Evolutionary conservation across 2,329 filamentous ascomycete genomes (phyloP).

Genomic region (Claviceps africana): DNA sequence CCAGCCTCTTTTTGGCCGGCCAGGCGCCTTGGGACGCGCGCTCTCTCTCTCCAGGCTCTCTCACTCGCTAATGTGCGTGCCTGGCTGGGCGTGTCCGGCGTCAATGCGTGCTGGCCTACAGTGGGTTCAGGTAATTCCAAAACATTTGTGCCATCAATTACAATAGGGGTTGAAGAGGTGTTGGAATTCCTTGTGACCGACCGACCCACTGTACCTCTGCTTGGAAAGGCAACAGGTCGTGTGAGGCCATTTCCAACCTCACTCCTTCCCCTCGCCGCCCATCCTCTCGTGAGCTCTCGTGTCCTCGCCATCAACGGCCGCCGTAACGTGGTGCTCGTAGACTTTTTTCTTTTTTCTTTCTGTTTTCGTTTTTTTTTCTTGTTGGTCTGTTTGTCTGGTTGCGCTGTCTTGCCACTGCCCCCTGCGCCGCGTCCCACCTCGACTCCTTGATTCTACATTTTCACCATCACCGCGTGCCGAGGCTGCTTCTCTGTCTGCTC

Average conservation of each 20-base stretch:
- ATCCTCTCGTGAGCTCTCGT: too few relatives aligned
- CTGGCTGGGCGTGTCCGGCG: too few relatives aligned
- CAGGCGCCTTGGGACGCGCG: too few relatives aligned
- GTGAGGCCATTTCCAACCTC: slow-evolving; percentile 17
- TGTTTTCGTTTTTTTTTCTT: not conserved
- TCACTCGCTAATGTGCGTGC: too few relatives aligned
- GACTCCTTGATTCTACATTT: not conserved
- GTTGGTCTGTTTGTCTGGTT: not conserved
- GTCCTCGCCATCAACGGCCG: not conserved
- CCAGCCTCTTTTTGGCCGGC: too few relatives aligned
- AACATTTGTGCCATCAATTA: too few relatives aligned
- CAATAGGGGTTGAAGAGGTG: too few relatives aligned
- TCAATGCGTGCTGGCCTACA: too few relatives aligned
- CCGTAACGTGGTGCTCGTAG: slow-evolving; percentile 1
- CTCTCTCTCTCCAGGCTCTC: too few relatives aligned
- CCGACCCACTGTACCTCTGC: too few relatives aligned
- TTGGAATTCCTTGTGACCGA: too few relatives aligned
- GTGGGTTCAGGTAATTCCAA: too few relatives aligned
- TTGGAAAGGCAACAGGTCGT: slow-evolving; percentile 26
- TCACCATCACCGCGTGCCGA: not conserved
- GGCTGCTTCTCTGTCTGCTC: not conserved
- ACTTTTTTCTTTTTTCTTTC: not conserved
- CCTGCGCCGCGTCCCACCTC: not conserved
- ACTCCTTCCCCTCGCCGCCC: not conserved
- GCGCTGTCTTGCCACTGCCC: not conserved